Percentiles rank a stretch among this genome's conserved stretches.
Evolutionary conservation across 2,329 filamentous ascomycete species (phyloP).

Genomic region (Microdochium nivale): DNA sequence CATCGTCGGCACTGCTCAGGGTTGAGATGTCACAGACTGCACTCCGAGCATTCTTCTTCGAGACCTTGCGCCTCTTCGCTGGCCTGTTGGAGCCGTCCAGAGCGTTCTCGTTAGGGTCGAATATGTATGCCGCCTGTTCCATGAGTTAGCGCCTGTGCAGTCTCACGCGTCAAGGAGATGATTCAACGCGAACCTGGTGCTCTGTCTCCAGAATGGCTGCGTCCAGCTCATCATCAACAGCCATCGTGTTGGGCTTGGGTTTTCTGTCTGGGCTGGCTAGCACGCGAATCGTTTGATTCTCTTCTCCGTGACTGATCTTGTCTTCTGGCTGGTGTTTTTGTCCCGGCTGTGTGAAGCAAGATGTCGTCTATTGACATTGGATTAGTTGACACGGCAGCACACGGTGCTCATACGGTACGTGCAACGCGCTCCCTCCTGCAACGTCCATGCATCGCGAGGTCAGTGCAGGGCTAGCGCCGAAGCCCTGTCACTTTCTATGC

Average conservation of each 20-base stretch:
- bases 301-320: neutral
- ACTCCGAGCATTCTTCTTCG: constrained; percentile 24
- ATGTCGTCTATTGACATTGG: neutral
- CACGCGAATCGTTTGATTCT: neutral
- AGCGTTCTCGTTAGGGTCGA: constrained; percentile 37
- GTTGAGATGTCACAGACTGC: constrained; percentile 6
- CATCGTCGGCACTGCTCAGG: neutral
- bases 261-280: neutral
- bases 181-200: constrained; percentile 14
- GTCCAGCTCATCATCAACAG: constrained; percentile 8
- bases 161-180: neutral
- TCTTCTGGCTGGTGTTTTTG: too few relatives aligned
- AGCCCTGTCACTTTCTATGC: too few relatives aligned
- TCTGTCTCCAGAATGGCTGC: constrained; percentile 19
- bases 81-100: constrained; percentile 27
- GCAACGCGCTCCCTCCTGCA: too few relatives aligned
- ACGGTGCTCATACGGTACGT: neutral
- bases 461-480: too few relatives aligned
- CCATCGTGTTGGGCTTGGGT: constrained; percentile 9
- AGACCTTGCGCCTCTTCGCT: constrained; percentile 48
- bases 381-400: neutral
- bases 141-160: neutral
- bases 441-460: too few relatives aligned
- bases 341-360: too few relatives aligned
- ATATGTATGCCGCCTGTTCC: constrained; percentile 52